phyloP scores from a whole-genome alignment of 352 stramenopile genomes.

The Phytopythium vexans region DNA sequence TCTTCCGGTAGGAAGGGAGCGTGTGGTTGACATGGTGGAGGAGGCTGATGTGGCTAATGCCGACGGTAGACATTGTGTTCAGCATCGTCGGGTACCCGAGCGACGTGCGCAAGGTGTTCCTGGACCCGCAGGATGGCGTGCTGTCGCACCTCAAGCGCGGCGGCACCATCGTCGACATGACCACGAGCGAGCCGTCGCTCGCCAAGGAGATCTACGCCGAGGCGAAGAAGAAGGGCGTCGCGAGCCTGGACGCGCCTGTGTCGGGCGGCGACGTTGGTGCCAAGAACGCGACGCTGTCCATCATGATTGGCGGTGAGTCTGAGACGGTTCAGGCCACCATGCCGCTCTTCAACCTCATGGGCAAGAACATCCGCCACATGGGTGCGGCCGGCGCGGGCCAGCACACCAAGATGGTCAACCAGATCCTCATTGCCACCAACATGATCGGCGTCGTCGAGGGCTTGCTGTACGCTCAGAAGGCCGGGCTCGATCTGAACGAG shows the following conservation, averaged over 20 bases:
- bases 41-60: not conserved
- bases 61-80: slow-evolving; percentile 80
- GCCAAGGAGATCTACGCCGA: slow-evolving; percentile 85
- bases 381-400: slow-evolving; percentile 76
- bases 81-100: slow-evolving; percentile 86
- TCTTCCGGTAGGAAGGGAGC: slow-evolving; percentile 38
- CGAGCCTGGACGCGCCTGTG: slow-evolving; percentile 74
- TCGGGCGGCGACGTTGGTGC: slow-evolving; percentile 88
- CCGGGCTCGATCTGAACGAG: slow-evolving; percentile 82
- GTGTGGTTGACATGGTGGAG: not conserved
- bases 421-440: slow-evolving; percentile 87
- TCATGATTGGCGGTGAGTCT: slow-evolving; percentile 89
- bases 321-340: slow-evolving; percentile 66
- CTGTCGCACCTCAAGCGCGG: slow-evolving; percentile 66
- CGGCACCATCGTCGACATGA: slow-evolving; percentile 90
- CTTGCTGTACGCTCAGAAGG: slow-evolving; percentile 84
- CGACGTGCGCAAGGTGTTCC: slow-evolving; percentile 82
- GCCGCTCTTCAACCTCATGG: slow-evolving; percentile 87
- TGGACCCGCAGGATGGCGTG: slow-evolving; percentile 60
- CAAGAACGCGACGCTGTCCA: slow-evolving; percentile 79
- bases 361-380: slow-evolving; percentile 91
- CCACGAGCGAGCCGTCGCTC: slow-evolving; percentile 84
- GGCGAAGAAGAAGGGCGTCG: slow-evolving; percentile 68
- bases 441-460: slow-evolving; percentile 90
- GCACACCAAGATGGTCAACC: slow-evolving; percentile 92